Percentiles rank a stretch among this genome's conserved stretches.
Evolutionary conservation across 768 basidiomycete genomes (phyloP).

Genomic region (Suillus placidus): DNA sequence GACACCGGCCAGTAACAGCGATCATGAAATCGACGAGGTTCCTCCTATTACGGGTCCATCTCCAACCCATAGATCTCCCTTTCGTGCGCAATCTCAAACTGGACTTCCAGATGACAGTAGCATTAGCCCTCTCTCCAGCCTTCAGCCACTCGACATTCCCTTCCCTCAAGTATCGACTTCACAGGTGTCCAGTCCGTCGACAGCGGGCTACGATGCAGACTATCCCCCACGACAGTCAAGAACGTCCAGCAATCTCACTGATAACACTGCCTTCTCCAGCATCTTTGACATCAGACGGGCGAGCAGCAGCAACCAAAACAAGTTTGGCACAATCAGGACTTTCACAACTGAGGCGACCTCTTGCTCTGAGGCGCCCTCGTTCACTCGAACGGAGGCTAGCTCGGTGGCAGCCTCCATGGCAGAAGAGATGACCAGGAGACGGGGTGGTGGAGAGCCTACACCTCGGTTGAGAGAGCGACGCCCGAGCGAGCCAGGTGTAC

Average conservation of each 20-base stretch:
- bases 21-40: constrained; percentile 40
- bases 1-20: constrained; percentile 20
- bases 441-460: constrained; percentile 28
- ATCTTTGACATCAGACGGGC: constrained; percentile 55
- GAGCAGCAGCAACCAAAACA: constrained; percentile 50
- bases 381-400: constrained; percentile 67
- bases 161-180: constrained; percentile 43
- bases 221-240: constrained; percentile 59
- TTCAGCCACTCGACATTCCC: constrained; percentile 27
- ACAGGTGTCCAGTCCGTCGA: constrained; percentile 38
- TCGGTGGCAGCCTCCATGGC: constrained; percentile 53
- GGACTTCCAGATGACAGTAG: constrained; percentile 19
- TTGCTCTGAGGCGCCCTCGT: constrained; percentile 59
- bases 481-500: constrained; percentile 60
- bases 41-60: constrained; percentile 36
- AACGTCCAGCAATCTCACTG: constrained; percentile 62
- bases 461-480: constrained; percentile 55
- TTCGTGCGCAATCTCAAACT: constrained; percentile 42
- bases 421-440: constrained; percentile 44
- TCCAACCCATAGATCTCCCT: constrained; percentile 54
- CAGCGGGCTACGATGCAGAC: constrained; percentile 35
- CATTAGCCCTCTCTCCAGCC: constrained; percentile 13
- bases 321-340: constrained; percentile 81
- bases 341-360: constrained; percentile 81
- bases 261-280: constrained; percentile 60